phyloP scores from a whole-genome alignment of 345 rosid genomes.

The Capsella bursapastoris region DNA sequence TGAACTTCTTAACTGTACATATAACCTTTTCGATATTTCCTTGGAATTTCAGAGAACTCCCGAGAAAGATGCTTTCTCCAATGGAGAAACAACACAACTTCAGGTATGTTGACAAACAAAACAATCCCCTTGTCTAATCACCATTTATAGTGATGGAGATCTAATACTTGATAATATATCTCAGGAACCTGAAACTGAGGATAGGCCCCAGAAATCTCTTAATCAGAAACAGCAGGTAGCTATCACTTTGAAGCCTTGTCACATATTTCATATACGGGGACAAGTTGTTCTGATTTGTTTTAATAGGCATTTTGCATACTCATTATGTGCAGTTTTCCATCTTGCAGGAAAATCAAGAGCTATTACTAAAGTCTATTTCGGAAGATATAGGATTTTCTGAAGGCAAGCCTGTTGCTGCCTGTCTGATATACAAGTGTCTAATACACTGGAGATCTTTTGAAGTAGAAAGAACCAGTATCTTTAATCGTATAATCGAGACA shows the following conservation, averaged over 20 bases:
- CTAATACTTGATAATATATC: constrained; percentile 30
- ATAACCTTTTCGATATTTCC: constrained; percentile 30
- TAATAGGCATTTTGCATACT: constrained; percentile 22
- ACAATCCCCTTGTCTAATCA: constrained; percentile 16
- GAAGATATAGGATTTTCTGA: constrained; percentile 88
- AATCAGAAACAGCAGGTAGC: constrained; percentile 93
- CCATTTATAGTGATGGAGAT: constrained; percentile 46
- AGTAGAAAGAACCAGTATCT: constrained; percentile 83
- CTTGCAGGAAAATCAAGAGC: constrained; percentile 87
- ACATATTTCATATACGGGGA: constrained; percentile 8
- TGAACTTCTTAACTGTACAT: constrained; percentile 14
- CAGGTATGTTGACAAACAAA: constrained; percentile 45
- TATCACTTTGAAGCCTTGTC: constrained; percentile 27
- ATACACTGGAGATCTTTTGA: constrained; percentile 97
- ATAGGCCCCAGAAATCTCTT: constrained; percentile 84
- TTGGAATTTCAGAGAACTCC: constrained; percentile 74
- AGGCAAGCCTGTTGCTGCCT: constrained; percentile 92
- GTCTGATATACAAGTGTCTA: constrained; percentile 86
- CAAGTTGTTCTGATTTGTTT: constrained; percentile 11
- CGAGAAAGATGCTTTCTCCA: constrained; percentile 59
- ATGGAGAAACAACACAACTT: constrained; percentile 69
- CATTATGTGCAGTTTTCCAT: constrained; percentile 23
- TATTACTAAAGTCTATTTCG: constrained; percentile 79
- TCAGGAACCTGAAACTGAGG: constrained; percentile 75
- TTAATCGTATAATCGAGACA: constrained; percentile 88